Evolutionary conservation across 2,329 filamentous ascomycete genomes (phyloP).

Genomic region (Arthrobotrys megalospora): DNA sequence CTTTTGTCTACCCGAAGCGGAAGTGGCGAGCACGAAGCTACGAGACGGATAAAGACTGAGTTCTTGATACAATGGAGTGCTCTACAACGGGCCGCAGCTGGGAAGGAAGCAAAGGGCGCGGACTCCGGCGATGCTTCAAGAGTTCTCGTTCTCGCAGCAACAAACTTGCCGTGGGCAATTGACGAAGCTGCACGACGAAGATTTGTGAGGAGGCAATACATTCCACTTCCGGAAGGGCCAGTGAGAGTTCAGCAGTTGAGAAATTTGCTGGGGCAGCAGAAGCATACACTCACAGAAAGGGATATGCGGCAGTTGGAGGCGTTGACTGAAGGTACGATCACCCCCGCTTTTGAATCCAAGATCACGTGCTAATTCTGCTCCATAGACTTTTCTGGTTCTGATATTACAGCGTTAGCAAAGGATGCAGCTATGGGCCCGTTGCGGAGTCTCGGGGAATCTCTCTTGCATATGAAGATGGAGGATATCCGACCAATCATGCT

Average conservation of each 20-base stretch:
- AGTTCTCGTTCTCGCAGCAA: constrained; percentile 93
- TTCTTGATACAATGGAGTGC: constrained; percentile 99
- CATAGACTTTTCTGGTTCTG: constrained; percentile 94
- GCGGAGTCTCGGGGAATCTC: constrained; percentile 87
- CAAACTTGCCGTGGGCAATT: constrained; percentile 97
- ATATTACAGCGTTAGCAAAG: constrained; percentile 96
- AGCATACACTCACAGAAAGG: constrained; percentile 79
- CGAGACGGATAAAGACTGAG: constrained; percentile 94
- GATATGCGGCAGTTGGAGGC: constrained; percentile 83
- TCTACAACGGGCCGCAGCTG: constrained; percentile 89
- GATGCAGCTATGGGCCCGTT: constrained; percentile 98
- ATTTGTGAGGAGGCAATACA: constrained; percentile 94
- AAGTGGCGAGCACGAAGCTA: constrained; percentile 91
- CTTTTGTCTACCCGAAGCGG: constrained; percentile 87
- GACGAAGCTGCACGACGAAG: constrained; percentile 92
- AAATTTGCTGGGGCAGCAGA: constrained; percentile 87
- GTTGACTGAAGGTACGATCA: constrained; percentile 82
- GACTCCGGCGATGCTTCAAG: constrained; percentile 82
- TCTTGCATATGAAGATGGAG: constrained; percentile 93
- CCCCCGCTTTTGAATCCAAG: background rate
- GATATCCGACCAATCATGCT: constrained; percentile 90
- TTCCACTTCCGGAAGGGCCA: constrained; percentile 87
- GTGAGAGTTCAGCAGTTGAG: constrained; percentile 84
- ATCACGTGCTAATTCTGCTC: constrained; percentile 25
- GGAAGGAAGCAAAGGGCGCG: constrained; percentile 74